phyloP scores from a whole-genome alignment of 768 basidiomycete species.

The Lactarius psammicola region DNA sequence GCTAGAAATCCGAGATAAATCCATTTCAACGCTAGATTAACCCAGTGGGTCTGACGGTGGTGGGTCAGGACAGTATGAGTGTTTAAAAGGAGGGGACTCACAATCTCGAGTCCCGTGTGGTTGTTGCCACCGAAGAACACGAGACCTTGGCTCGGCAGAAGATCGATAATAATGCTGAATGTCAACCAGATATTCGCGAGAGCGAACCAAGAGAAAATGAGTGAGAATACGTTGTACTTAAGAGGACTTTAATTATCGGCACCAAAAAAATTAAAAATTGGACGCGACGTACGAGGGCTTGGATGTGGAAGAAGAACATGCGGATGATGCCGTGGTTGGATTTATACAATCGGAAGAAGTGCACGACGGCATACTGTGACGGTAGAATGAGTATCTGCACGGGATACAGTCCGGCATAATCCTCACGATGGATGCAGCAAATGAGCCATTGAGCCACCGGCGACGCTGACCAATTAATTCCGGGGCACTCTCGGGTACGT shows the following conservation, averaged over 20 bases:
- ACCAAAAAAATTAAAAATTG: neutral
- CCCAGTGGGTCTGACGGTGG: conserved; percentile 73
- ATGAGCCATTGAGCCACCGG: conserved; percentile 96
- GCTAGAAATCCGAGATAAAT: conserved; percentile 82
- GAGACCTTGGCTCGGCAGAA: conserved; percentile 56
- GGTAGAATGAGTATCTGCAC: conserved; percentile 14
- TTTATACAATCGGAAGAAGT: conserved; percentile 87
- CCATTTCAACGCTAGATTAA: conserved; percentile 82
- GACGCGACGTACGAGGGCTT: conserved; percentile 68
- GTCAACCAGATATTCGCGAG: conserved; percentile 91
- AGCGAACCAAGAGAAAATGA: conserved; percentile 92
- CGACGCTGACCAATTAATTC: conserved; percentile 95
- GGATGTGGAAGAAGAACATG: conserved; percentile 96
- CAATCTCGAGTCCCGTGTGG: conserved; percentile 42
- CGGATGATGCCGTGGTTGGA: conserved; percentile 85
- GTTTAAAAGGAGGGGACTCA: conserved; percentile 40
- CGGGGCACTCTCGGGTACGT: conserved; percentile 89
- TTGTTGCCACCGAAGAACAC: conserved; percentile 67
- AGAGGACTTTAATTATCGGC: conserved; percentile 10
- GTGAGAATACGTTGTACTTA: conserved; percentile 80
- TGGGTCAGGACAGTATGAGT: neutral
- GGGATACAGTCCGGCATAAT: neutral
- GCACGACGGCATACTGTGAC: conserved; percentile 80
- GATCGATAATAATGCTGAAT: conserved; percentile 93
- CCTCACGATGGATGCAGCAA: conserved; percentile 85